Evolutionary conservation across 164 flowering plant species (phyloP).

Genomic region (Macadamia integrifolia): DNA sequence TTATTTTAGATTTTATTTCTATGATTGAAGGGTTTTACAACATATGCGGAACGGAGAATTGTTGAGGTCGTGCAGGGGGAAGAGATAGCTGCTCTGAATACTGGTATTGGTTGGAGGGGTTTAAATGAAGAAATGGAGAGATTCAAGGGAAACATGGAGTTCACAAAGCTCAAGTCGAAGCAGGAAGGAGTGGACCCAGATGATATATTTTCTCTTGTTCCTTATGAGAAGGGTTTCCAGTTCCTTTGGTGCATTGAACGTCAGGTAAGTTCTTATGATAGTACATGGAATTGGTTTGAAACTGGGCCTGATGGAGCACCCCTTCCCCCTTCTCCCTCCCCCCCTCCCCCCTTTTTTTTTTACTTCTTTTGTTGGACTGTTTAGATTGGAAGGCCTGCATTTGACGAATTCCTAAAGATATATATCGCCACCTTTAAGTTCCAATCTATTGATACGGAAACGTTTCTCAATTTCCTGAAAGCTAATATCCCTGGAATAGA

Average conservation of each 20-base stretch:
- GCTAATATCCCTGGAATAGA: slow-evolving; percentile 81
- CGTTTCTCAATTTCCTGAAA: slow-evolving; percentile 74
- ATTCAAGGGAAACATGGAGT: slow-evolving; percentile 88
- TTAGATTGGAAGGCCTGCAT: slow-evolving; percentile 90
- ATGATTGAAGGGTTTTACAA: slow-evolving; percentile 70
- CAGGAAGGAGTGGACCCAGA: slow-evolving; percentile 98
- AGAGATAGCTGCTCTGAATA: slow-evolving; percentile 69
- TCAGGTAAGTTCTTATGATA: slow-evolving; percentile 39
- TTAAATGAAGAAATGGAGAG: slow-evolving; percentile 68
- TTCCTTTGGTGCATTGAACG: slow-evolving; percentile 94
- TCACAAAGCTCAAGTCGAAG: slow-evolving; percentile 80
- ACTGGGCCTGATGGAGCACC: neutral
- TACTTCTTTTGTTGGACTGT: neutral
- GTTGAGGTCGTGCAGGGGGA: slow-evolving; percentile 94
- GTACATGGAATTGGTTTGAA: neutral
- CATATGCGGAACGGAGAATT: slow-evolving; percentile 93
- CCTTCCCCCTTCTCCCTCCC: no score
- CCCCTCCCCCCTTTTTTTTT: neutral
- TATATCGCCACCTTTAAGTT: slow-evolving; percentile 90
- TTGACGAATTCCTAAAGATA: slow-evolving; percentile 84
- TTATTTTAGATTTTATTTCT: neutral
- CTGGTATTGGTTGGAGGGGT: slow-evolving; percentile 95
- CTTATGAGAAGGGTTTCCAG: slow-evolving; percentile 98
- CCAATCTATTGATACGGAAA: slow-evolving; percentile 84
- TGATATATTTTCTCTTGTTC: slow-evolving; percentile 79